Evolutionary conservation across 495 filamentous ascomycete species (phyloP), one percentile per base, ranked within the genome.

Genomic region (Recurvomyces mirabilis): DNA sequence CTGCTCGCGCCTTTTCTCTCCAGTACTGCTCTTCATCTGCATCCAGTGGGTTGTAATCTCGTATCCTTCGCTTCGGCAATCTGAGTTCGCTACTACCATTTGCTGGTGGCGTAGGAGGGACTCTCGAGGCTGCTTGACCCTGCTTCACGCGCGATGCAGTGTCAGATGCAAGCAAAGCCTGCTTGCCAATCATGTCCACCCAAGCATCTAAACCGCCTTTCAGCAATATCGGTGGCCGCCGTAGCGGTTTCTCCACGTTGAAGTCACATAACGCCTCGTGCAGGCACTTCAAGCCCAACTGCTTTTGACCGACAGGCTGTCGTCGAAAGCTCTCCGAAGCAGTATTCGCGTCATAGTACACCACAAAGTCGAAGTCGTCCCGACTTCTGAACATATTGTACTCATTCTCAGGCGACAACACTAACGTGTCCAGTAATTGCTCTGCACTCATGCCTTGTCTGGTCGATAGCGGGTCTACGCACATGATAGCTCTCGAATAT

Each of bases 331-430:
- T 60, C 63, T 39, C 61, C 53, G 82, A 70, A 19, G 56, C 56
- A 1, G 79, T 79, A 21, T 63, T 63, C 53, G 85, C 75, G 58
- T 99, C 87, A 59, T 96, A 93, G 54, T 93, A 93, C 1, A 96
- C 84, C 19, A 96, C 72, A 40, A 93, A 57, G 54, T 94, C 87
- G 55, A 79, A 94, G 49, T 82, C 72, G 50, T 91, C 70, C 19
- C 91, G 74, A 38, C 72, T 71, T 28, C 83, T 78, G 48, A 93
- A 93, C 14, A 86, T 64, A 1, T 67, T 60, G 49, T 79, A 78
- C 57, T 98, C 91, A 35, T 65, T 55, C 17, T 82, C 67, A 5
- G 91, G 86, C 1, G 81, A 82, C 7, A 95, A 65, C 10, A 94
- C 73, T 46, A 95, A 72, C 22, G 81, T 79, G 40, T 94, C 83